Base-by-base conservation (phyloP, 768 basidiomycete genomes). In the Kwoniella pini region DNA sequence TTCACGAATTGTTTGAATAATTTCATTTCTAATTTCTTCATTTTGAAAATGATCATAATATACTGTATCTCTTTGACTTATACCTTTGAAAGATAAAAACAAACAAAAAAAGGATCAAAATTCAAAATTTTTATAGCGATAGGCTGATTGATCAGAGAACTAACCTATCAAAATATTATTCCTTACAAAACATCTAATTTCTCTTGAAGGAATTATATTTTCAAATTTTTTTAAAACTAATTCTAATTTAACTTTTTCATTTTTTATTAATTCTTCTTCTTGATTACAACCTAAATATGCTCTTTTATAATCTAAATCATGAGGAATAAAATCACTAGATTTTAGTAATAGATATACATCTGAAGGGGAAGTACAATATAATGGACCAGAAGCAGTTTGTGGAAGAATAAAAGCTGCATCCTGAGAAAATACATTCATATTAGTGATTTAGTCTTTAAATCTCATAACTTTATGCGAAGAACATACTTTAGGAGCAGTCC, bases 291-390 rank as follows among this genome's bases (percentile, higher is more conserved):
- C 30, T 17, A 85, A 85, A 59, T 94, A 94, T 4, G 90, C 86
- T 30, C 75, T 79, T 2, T 81, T 82, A 1, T 77, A 67, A 55
- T 81, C 82, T 7, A 94, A 77, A 71, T 92, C 93, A 67, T 96
- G 90, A 1, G 84, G 82, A 56, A 92, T 82, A 66, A 94, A 94
- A 76, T 95, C 90, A 30, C 91, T 93, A 0, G 91, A 91, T 76
- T 98, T 97, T 64, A 98, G 83, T 0, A 95, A 80, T 56, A 95
- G 82, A 77, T 95, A 97, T 30, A 97, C 88, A 65, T 98, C 94
- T 0, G 89, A 85, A 0, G 92, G 91, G 1, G 86, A 85, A 3
- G 86, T 88, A 79, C 94, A 97, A 79, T 88, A 89, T 42, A 96
- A 81, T 4, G 91, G 91, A 0, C 73, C 73, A 12, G 57, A 50